Base-by-base conservation (phyloP, 345 rosid genomes). In the Boechera divaricarpa region DNA sequence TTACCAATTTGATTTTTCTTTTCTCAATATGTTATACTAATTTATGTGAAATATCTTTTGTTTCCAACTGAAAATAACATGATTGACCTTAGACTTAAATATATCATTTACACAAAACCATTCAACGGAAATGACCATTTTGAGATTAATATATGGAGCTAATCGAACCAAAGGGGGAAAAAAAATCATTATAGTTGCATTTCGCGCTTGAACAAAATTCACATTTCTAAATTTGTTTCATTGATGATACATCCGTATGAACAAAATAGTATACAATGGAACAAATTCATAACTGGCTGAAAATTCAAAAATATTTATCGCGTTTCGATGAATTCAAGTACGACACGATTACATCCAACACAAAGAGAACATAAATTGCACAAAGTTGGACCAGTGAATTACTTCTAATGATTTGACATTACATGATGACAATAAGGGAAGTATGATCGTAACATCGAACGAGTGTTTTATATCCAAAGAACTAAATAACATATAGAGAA, bases 1-100 rank as follows among this genome's bases (percentile, higher is more conserved):
- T n/a, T 12, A 45, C 38, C 60, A 70, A 70, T 12, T 57, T 71
- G 31, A 12, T 44, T 45, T 8, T 44, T n/a, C 11, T 72, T 60
- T 13, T 10, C 2, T 6, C 1, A 9, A 12, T 33, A 15, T 32
- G 24, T 8, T 5, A 5, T 61, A 28, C 2, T 48, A 33, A 10
- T 48, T 51, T 31, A 35, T 48, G 38, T 36, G 10, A 72, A 72
- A 72, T 61, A 49, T 73, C 42, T 63, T 6, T 63, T 53, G 58
- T 63, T 73, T 16, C 42, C 53, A 52, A 73, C 53, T 31, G n/a
- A 41, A 53, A 53, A 31, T 52, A 53, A 53, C 44, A 53, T 63
- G 35, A 63, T 52, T 48, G 51, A 49, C 42, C 49, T 36, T 44
- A 32, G 44, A 29, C 9, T 58, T 26, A 9, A 54, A 55, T 15